Base-by-base conservation (phyloP, 192 early-diverging fungal genomes). In the Coemansia erecta region DNA sequence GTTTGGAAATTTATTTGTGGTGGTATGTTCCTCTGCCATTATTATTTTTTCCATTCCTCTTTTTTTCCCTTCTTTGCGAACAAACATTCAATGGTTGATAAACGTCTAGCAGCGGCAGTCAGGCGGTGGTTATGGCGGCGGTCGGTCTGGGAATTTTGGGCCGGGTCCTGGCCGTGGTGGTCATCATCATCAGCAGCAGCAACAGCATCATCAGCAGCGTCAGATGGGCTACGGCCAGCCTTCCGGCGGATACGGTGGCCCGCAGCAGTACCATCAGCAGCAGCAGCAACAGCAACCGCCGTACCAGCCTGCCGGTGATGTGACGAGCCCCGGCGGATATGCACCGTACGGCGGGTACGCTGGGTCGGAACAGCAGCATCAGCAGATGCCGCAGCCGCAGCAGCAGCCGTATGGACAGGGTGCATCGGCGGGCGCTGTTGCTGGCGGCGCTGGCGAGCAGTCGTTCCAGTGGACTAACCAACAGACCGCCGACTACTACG, bases 401-500 rank as follows among this genome's bases (percentile, higher is more conserved):
- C 63, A 58, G 33, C 63, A 60, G 44, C 59, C 58, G 45, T 66
- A 68, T 49, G 55, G 58, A 19, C 69, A 64, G 44, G 31, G 53
- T n/a, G 63, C 37, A 0, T 44, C 50, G 9, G 31, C 24, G 0
- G 60, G 37, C 43, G 23, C 58, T 51, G 18, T 40, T 3, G 56
- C 24, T 4, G 59, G 47, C 43, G 45, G 44, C 39, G 12, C 41
- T 2, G 56, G 61, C n/a, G 61, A 70, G 33, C 64, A 58, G 44
- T 12, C 61, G 8, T 53, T 40, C 28, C 75, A 80, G 55, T 80
- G 77, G 77, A 80, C 77, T 0, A 80, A 80, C 67, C 63, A 80
- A 37, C 63, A 69, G 50, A 66, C 77, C 4, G 77, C 77, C 18
- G 77, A 80, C 11, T 73, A 80, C 47, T 80, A 80, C 48, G 53